These are phyloP conservation scores for Pleurotus ostreatus DNA, from an alignment of 768 basidiomycete species.

Conservation along the genomic window DNA sequence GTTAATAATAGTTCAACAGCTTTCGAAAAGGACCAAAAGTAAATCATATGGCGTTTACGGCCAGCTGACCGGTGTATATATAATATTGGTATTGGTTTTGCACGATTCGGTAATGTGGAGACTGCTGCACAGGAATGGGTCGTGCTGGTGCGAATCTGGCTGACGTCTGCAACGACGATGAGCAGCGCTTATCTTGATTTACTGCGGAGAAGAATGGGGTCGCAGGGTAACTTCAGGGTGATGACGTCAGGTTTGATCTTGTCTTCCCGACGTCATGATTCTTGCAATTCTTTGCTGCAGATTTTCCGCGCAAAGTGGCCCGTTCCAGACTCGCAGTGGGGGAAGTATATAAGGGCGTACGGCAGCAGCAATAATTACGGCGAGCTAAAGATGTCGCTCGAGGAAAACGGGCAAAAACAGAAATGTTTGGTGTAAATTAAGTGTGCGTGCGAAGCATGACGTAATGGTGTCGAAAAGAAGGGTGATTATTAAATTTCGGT, in stretches of 20 bases:
- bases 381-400: background rate
- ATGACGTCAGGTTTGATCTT: background rate
- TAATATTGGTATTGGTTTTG: no score
- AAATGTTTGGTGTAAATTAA: background rate
- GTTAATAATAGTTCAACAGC: no score
- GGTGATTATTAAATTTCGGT: background rate
- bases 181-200: background rate
- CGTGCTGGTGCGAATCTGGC: no score
- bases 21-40: no score
- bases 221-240: background rate
- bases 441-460: conserved; percentile 1
- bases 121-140: no score
- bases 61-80: no score
- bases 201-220: background rate
- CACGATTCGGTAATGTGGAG: no score
- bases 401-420: background rate
- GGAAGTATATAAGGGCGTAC: background rate
- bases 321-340: background rate
- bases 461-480: background rate
- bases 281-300: background rate
- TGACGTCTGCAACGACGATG: no score
- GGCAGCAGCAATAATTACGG: no score
- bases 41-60: no score
- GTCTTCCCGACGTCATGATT: background rate
- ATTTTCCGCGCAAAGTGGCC: background rate